These are phyloP conservation scores for Crataegus laevigata DNA, from an alignment of 306 rosid species.

Conservation along the genomic window DNA sequence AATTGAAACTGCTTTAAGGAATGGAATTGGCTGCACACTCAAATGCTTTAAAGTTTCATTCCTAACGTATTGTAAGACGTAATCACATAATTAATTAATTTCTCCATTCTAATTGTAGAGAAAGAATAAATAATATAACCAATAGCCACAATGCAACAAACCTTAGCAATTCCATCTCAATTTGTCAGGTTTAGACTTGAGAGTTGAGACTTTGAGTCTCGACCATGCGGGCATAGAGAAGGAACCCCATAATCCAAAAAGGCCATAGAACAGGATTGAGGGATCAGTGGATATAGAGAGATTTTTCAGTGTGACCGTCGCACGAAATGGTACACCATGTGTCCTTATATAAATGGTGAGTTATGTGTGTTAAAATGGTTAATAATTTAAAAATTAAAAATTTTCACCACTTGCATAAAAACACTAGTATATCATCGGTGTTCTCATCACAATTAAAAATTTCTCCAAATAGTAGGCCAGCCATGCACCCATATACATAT, in stretches of 20 bases:
- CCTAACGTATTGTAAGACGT: background rate
- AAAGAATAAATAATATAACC: no score
- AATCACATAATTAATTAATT: background rate
- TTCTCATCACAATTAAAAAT: no score
- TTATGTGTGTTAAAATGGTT: no score
- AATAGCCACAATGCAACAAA: no score
- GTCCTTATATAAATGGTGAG: no score
- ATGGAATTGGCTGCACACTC: background rate
- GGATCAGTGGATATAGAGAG: background rate
- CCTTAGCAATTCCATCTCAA: no score
- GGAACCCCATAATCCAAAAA: background rate
- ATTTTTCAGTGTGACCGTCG: no score
- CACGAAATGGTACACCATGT: no score
- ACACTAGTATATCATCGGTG: no score
- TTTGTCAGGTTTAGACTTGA: background rate
- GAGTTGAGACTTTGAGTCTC: background rate
- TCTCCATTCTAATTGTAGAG: background rate
- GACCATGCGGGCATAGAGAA: background rate
- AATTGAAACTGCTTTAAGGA: background rate
- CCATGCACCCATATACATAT: background rate
- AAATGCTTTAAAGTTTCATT: background rate
- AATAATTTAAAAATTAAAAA: no score
- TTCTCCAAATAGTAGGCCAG: background rate
- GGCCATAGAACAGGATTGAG: background rate
- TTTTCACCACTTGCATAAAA: no score